Conservation (phyloP, 1,139 yeast genomes). For the Lodderomyces theae region DNA sequence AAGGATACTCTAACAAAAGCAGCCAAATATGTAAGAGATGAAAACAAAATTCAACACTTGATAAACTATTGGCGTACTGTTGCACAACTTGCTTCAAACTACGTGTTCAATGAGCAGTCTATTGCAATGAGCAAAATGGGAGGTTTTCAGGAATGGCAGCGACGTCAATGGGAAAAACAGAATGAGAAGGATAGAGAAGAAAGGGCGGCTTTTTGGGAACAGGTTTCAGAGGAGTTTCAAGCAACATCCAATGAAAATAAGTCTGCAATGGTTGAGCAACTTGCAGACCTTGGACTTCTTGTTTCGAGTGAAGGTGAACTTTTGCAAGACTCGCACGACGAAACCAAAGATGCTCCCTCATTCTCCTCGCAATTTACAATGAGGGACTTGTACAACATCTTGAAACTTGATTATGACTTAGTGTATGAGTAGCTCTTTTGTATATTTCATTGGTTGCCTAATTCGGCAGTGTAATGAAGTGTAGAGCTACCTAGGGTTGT, state of each 20-base stretch:
- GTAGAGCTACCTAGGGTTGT: neutral
- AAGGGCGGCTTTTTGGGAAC: neutral
- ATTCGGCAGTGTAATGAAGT: slow-evolving; percentile 7
- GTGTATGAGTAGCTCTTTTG: slow-evolving; percentile 13
- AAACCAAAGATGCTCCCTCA: slow-evolving; percentile 6
- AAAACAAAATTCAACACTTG: slow-evolving; percentile 10
- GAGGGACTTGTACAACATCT: slow-evolving; percentile 16
- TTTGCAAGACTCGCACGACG: slow-evolving; percentile 4
- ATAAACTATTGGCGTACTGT: slow-evolving; percentile 15
- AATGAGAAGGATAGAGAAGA: neutral
- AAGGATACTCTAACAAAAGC: slow-evolving; percentile 17
- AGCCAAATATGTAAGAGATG: slow-evolving; percentile 13
- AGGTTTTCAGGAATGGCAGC: slow-evolving; percentile 15
- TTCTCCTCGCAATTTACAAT: slow-evolving; percentile 16
- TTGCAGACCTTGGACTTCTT: neutral
- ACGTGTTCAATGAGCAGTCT: slow-evolving; percentile 15
- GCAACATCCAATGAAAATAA: slow-evolving; percentile 14
- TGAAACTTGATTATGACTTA: slow-evolving; percentile 17
- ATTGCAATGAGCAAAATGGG: slow-evolving; percentile 16
- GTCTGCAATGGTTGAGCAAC: slow-evolving; percentile 7
- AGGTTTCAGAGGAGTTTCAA: slow-evolving; percentile 11
- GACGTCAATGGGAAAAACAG: slow-evolving; percentile 11
- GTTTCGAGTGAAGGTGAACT: slow-evolving; percentile 3
- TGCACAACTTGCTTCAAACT: slow-evolving; percentile 18
- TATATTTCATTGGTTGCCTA: slow-evolving; percentile 12